Base-by-base conservation (phyloP, 768 basidiomycete species). In the Hebeloma cylindrosporum region DNA sequence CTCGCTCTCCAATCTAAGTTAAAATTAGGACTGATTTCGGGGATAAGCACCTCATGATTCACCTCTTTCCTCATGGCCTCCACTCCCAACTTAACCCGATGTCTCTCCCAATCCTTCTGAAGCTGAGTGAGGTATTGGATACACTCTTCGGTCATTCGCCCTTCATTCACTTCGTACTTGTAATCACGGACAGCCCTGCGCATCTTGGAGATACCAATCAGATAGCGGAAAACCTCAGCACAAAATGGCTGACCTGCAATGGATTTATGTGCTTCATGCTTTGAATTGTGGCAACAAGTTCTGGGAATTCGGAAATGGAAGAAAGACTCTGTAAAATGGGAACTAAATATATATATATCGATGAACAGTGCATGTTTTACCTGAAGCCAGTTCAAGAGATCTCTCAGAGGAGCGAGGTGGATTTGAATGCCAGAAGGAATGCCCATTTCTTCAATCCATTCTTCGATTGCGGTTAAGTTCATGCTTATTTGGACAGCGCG, bases 71-170 rank as follows among this genome's bases (percentile, higher is more conserved):
- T 83, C 25, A 93, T 69, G 7, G 85, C 83, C 57, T 91, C 85
- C 7, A 95, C 91, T 3, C 91, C 89, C 23, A 88, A 70, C 60
- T 91, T 88, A 23, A 94, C 82, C 32, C 93, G 75, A 61, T 91
- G 86, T 45, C 90, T 73, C 65, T 99, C 95, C 95, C 95, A 99
- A 61, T 98, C 94, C 60, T 91, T 94, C 67, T 97, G 94, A 7
- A 99, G 72, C 57, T 98, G 95, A 2, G 82, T 87, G 20, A 98
- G 78, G 57, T 98, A 98, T 67, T 96, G 91, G 28, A 80, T 74
- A 60, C 95, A 98, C 63, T 99, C 96, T 17, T 98, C 93, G 2
- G 84, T 88, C 91, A 99, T 96, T 48, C 76, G 77, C 1, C 82
- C 77, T 64, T 99, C 96, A 60, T 85, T 87, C 37, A 97, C 87